These are phyloP conservation scores for Sanghuangporus baumii DNA, from an alignment of 1,284 basidiomycete species.

Conservation along the genomic window DNA sequence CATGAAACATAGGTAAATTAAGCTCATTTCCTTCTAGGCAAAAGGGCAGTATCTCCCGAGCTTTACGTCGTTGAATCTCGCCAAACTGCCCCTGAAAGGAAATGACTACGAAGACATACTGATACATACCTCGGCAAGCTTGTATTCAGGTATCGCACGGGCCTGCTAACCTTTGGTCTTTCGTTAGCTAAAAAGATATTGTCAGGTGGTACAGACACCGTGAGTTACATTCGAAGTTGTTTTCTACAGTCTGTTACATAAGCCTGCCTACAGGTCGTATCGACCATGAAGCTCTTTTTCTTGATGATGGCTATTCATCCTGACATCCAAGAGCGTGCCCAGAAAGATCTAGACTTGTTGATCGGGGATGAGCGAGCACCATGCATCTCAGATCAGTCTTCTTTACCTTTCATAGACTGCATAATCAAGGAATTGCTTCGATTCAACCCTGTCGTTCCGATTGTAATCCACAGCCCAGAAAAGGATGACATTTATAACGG, in stretches of 20 bases:
- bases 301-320: constrained; percentile 32
- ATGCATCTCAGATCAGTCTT: constrained; percentile 21
- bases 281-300: constrained; percentile 11
- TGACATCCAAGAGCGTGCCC: constrained; percentile 35
- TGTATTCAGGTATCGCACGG: constrained; percentile 24
- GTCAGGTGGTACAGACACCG: constrained; percentile 41
- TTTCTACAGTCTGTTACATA: background rate
- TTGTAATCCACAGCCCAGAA: background rate
- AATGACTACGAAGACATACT: constrained; percentile 32
- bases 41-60: background rate
- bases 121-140: constrained; percentile 37
- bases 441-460: background rate
- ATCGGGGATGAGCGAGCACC: constrained; percentile 11
- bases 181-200: background rate
- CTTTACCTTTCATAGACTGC: constrained; percentile 18
- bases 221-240: constrained; percentile 15
- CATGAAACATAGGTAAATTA: background rate
- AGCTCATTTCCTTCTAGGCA: background rate
- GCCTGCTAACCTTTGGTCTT: background rate
- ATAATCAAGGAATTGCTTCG: constrained; percentile 27
- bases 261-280: constrained; percentile 3
- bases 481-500: constrained; percentile 4
- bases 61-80: background rate
- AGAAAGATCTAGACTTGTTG: constrained; percentile 35
- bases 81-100: background rate